These are phyloP conservation scores for Pisolithus microcarpus DNA, from an alignment of 768 basidiomycete species.

Conservation along the genomic window DNA sequence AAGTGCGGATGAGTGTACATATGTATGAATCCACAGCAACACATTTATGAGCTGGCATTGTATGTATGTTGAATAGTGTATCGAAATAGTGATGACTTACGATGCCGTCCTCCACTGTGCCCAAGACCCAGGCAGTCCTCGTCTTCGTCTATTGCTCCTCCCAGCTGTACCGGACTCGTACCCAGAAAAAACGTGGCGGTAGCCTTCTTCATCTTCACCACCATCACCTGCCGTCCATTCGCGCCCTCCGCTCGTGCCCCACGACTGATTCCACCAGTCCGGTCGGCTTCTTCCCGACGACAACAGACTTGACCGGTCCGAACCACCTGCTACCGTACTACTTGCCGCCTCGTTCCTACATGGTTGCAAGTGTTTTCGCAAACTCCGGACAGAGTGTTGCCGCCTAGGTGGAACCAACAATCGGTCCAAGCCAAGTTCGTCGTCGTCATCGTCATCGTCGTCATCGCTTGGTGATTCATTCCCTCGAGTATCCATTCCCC, in stretches of 20 bases:
- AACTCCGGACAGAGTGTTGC: conserved; percentile 66
- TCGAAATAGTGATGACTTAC: conserved; percentile 7
- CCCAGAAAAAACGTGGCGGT: conserved; percentile 14
- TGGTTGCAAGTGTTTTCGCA: conserved; percentile 53
- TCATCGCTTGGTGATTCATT: conserved; percentile 18
- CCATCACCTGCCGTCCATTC: conserved; percentile 24
- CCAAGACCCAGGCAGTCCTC: conserved; percentile 29
- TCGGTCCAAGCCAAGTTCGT: conserved; percentile 58
- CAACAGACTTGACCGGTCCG: conserved; percentile 14
- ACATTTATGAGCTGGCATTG: conserved; percentile 2
- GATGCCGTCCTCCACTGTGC: conserved; percentile 23
- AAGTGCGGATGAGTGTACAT: conserved; percentile 3
- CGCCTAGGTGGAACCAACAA: conserved; percentile 65
- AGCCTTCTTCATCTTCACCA: conserved; percentile 19
- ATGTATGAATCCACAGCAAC: conserved; percentile 3
- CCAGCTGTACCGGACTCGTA: conserved; percentile 11
- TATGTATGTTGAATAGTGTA: conserved; percentile 2
- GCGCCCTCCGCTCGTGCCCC: conserved; percentile 14
- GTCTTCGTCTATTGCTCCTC: conserved; percentile 22
- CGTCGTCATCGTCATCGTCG: conserved; percentile 37
- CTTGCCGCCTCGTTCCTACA: conserved; percentile 3
- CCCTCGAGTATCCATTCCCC: conserved; percentile 20
- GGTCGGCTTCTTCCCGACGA: not conserved
- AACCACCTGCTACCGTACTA: conserved; percentile 11
- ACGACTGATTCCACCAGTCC: conserved; percentile 17